Conservation (phyloP, 164 flowering plant species). For the Magnolia changhungtana region DNA sequence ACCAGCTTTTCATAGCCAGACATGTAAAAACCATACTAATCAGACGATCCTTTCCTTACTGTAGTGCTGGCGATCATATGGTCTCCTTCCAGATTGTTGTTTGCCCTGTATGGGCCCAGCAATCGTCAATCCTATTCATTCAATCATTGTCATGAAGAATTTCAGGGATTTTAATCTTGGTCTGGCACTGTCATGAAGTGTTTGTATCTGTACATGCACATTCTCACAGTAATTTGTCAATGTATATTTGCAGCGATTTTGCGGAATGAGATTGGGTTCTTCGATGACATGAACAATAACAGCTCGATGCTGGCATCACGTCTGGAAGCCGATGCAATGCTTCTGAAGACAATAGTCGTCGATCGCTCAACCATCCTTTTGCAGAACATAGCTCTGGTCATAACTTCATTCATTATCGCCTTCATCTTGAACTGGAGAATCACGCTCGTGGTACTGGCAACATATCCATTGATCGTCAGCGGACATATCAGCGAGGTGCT, state of each 20-base stretch:
- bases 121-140: no score
- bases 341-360: slow-evolving; percentile 69
- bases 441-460: slow-evolving; percentile 77
- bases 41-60: no score
- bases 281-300: slow-evolving; percentile 65
- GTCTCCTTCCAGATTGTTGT: no score
- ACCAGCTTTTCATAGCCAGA: no score
- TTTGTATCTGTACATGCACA: no score
- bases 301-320: slow-evolving; percentile 85
- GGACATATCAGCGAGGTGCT: slow-evolving; percentile 93
- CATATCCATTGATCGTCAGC: slow-evolving; percentile 72
- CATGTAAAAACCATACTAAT: no score
- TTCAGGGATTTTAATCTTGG: neutral
- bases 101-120: no score
- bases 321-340: slow-evolving; percentile 77
- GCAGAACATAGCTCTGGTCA: slow-evolving; percentile 61
- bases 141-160: no score
- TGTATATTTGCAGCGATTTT: slow-evolving; percentile 56
- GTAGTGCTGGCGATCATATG: no score
- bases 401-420: slow-evolving; percentile 70
- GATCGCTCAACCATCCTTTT: slow-evolving; percentile 80
- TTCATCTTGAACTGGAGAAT: slow-evolving; percentile 93
- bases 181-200: no score
- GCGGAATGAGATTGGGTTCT: slow-evolving; percentile 93
- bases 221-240: neutral